phyloP scores from a whole-genome alignment of 2,329 filamentous ascomycete genomes.

The Lithohypha guttulata region DNA sequence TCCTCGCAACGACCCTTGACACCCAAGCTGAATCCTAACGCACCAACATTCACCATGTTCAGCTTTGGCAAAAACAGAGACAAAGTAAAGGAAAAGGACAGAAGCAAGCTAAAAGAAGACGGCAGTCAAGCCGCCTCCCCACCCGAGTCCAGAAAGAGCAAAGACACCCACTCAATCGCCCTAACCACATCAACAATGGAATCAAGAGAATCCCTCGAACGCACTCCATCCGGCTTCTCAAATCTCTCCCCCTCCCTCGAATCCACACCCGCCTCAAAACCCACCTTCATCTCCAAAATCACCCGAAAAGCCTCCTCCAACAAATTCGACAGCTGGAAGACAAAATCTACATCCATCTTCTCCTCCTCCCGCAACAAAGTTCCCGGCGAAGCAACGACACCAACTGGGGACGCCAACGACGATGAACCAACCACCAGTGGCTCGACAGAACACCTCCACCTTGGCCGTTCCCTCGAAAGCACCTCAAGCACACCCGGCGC shows the following conservation, averaged over 20 bases:
- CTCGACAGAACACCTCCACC: conserved; percentile 22
- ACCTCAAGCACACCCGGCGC: conserved; percentile 15
- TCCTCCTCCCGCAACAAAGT: conserved; percentile 34
- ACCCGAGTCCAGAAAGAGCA: conserved; percentile 35
- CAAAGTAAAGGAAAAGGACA: conserved; percentile 31
- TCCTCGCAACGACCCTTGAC: conserved; percentile 40
- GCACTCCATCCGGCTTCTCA: conserved; percentile 32
- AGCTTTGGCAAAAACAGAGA: conserved; percentile 44
- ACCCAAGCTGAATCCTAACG: conserved; percentile 69
- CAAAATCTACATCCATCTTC: conserved; percentile 35
- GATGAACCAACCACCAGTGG: conserved; percentile 29
- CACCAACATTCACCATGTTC: conserved; percentile 72
- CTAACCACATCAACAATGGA: conserved; percentile 32
- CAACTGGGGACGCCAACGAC: conserved; percentile 34
- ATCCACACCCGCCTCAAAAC: conserved; percentile 28
- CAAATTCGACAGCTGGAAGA: conserved; percentile 42
- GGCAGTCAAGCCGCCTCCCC: conserved; percentile 31
- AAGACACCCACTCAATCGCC: conserved; percentile 34
- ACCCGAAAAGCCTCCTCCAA: conserved; percentile 42
- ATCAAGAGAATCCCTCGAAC: conserved; percentile 39
- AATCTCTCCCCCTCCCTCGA: conserved; percentile 20
- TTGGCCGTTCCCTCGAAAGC: conserved; percentile 22
- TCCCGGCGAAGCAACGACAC: conserved; percentile 27
- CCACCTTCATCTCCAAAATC: conserved; percentile 42
- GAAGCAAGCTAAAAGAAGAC: conserved; percentile 23